A percentile compares a stretch with the other conserved stretches of the same genome.
These are phyloP conservation scores for Serpula lacrymans DNA, from an alignment of 768 basidiomycete species.

Conservation along the genomic window DNA sequence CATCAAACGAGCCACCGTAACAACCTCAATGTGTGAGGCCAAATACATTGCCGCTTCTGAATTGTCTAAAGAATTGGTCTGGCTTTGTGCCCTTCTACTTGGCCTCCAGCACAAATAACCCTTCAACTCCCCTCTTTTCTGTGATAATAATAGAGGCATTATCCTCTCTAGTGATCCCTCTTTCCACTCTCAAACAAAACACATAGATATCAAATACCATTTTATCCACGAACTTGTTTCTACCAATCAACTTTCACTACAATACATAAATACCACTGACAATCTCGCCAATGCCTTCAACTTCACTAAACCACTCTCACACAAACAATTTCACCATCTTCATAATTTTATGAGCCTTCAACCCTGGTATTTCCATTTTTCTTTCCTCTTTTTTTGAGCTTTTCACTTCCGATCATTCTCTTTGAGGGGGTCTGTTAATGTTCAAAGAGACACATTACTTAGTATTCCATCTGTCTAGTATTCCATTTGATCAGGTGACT, in stretches of 20 bases:
- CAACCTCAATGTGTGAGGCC: constrained; percentile 39
- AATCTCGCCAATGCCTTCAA: constrained; percentile 38
- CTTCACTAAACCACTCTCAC: constrained; percentile 37
- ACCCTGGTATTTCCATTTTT: no score
- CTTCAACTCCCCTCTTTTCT: constrained; percentile 14
- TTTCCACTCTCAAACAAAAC: constrained; percentile 38
- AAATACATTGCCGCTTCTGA: constrained; percentile 39
- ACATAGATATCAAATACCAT: constrained; percentile 45
- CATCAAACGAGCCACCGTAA: constrained; percentile 34
- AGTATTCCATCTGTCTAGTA: no score
- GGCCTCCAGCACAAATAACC: no score
- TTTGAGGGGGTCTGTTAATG: no score
- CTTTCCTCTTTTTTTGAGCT: no score
- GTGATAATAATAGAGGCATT: constrained; percentile 38
- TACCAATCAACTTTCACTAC: constrained; percentile 18
- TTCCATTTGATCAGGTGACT: no score
- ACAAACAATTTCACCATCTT: constrained; percentile 12
- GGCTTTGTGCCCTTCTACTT: constrained; percentile 23
- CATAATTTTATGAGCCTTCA: constrained; percentile 15
- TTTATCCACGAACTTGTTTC: constrained; percentile 34
- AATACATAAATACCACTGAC: constrained; percentile 28
- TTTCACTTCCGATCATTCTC: no score
- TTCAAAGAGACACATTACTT: no score
- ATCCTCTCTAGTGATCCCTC: constrained; percentile 30
- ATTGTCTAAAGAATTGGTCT: constrained; percentile 32